Evolutionary conservation across 2,329 filamentous ascomycete genomes (phyloP), one percentile per base, ranked within the genome.

Genomic region (Sarocladium oryzae): DNA sequence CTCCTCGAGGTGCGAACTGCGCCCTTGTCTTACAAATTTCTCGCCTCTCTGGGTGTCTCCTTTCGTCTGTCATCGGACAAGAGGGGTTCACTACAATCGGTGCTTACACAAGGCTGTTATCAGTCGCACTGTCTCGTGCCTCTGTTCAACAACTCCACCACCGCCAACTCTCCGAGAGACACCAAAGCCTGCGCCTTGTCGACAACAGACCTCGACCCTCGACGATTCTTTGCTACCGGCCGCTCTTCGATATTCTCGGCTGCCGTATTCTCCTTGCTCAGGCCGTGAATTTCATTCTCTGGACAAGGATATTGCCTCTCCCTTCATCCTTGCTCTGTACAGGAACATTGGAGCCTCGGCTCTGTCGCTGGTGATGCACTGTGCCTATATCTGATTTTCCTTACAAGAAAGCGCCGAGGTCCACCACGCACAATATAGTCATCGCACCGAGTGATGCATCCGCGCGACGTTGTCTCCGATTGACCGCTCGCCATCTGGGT

Each of bases 1-100:
- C 40, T 43, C 40, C 40, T 43, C 40, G 40, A 43, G 40, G 40
- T 43, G 40, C 40, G 40, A 43, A 43, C 21, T 43, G 40, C 40
- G 23, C 40, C 20, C 4, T 43, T 43, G 3, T 15, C 4, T 28
- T 16, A 15, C 35, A 37, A 8, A 30, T 40, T 21, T 20, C 13
- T 16, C 7, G 18, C 36, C 7, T 4, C 18, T 40, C 36, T 21
- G 6, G 7, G 7, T 8, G 7, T 40, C 18, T 40, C 36, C 13
- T 20, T 18, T 40, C 16, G n/a, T 20, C 7, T 21, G 7, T 9
- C 16, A 4, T 40, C 16, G n/a, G 36, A 8, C 11, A 36, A 10
- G 33, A 36, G 33, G n/a, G n/a, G n/a, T n/a, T 36, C 33, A n/a
- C 16, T n/a, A 8, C 16, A 5, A n/a, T n/a, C n/a, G n/a, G n/a